Base-by-base conservation (phyloP, 371 early-diverging fungal species). In the Circinella minor region DNA sequence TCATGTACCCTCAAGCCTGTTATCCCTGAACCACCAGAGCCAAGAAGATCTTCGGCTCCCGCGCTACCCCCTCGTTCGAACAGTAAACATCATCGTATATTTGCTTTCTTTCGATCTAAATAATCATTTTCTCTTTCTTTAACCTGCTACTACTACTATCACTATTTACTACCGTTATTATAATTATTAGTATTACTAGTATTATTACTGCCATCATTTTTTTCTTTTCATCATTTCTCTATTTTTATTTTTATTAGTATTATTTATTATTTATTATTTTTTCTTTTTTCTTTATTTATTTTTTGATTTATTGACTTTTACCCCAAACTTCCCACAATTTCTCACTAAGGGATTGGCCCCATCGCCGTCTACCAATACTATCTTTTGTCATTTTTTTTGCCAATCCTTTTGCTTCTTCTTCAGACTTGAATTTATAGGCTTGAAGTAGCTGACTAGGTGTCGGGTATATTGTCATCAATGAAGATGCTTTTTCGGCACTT, bases 401-500 rank as follows among this genome's bases (percentile, higher is more conserved):
- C 0, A 76, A 65, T 17, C 70, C 61, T 36, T 77, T 76, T 10
- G 68, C 75, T n/a, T 67, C 65, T 0, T 65, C 18, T 11, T 63
- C 60, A 3, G 34, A 39, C 13, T 51, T 66, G 0, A 63, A 61
- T 7, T 72, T 69, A 47, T 86, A 76, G 1, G 85, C 88, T 20
- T 75, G 65, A 14, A 89, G 70, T 11, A 93, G 72, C 8, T 74
- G 71, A 13, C 69, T 69, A 1, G 94, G 90, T 0, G 96, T 96
- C 5, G 88, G 90, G 69, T 89, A 96, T n/a, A 71, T 74, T 47
- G 77, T 76, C 5, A 85, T 89, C 36, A 97, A 82, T 10, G 90
- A 83, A 14, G 77, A 51, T 0, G 96, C 98, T 76, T 94, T 95
- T 70, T 96, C 96, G 0, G 85, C 87, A 69, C 92, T 91, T 48